Evolutionary conservation across 176 grass and related monocot genomes (phyloP), one percentile per base, ranked within the genome.

Genomic region (Tillandsia fasciculata): DNA sequence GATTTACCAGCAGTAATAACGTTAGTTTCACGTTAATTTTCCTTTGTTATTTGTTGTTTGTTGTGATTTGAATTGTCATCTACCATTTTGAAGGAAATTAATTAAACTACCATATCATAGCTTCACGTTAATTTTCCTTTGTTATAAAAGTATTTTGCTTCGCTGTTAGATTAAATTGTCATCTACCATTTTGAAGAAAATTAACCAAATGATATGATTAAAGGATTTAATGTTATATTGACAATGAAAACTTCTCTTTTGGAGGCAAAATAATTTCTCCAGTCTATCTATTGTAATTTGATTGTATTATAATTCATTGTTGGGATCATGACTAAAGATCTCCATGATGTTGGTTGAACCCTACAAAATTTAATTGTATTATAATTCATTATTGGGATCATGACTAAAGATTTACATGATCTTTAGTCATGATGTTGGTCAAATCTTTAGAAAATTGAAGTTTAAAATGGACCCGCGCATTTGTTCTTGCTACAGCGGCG

Each of bases 1-100:
- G 86, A 85, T 83, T 65, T 97, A 27, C 94, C 94, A 24, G 94
- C 89, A 47, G 86, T 97, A 69, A 97, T 92, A 69, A 97, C 94
- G 94, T 97, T 90, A 20, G 72, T 49, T 80, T 28, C 42, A 56
- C 13, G 11, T 69, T 64, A 52, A 6, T 26, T 28, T 51, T 70
- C 53, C 51, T 49, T 66, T 52, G 9, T 18, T 58, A 27, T 8
- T 28, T 52, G 10, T 48, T 67, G 1, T 26, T 17, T 48, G 9
- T 64, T 51, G 0, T 51, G 54, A 18, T 20, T 20, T 58, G 18
- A 58, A 14, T 8, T 15, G 2, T 58, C n/a, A 58, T n/a, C 54
- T 58, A 58, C 54, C 15, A 15, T 14, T 58, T 58, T 58, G 18
- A 20, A 20, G 20, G 20, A 20, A 20, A 20, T 20, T 20, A 20